Percentiles rank a stretch among this genome's conserved stretches.
Evolutionary conservation across 2,329 filamentous ascomycete genomes (phyloP).

Genomic region (Claviceps citrina): DNA sequence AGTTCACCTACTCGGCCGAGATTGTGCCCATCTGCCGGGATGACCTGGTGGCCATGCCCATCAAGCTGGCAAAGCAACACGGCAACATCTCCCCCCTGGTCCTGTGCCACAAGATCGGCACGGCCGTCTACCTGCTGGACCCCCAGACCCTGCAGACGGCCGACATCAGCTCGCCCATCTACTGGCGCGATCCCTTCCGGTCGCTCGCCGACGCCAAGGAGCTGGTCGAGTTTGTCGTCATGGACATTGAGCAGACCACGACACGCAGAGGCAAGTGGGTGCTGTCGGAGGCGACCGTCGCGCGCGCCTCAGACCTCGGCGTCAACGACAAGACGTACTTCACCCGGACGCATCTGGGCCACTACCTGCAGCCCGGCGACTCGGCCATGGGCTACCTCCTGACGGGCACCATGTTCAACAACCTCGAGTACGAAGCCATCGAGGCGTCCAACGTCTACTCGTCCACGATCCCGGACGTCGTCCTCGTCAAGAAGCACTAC

Average conservation of each 20-base stretch:
- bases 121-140: slow-evolving; percentile 77
- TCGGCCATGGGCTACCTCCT: slow-evolving; percentile 91
- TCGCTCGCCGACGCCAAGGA: slow-evolving; percentile 72
- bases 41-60: slow-evolving; percentile 82
- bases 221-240: slow-evolving; percentile 80
- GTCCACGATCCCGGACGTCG: slow-evolving; percentile 72
- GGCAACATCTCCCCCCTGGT: slow-evolving; percentile 81
- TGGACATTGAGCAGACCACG: slow-evolving; percentile 78
- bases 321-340: slow-evolving; percentile 79
- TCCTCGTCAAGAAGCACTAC: slow-evolving; percentile 96
- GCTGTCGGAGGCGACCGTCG: slow-evolving; percentile 77
- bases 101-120: slow-evolving; percentile 78
- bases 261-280: slow-evolving; percentile 65
- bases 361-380: slow-evolving; percentile 74
- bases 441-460: slow-evolving; percentile 63
- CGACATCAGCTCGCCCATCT: slow-evolving; percentile 67
- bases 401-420: slow-evolving; percentile 84
- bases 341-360: slow-evolving; percentile 76
- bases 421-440: slow-evolving; percentile 65
- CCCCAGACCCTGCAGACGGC: slow-evolving; percentile 81
- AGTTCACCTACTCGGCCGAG: slow-evolving; percentile 82
- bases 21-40: slow-evolving; percentile 94
- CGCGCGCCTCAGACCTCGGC: slow-evolving; percentile 73
- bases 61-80: slow-evolving; percentile 70
- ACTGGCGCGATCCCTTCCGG: slow-evolving; percentile 81